A percentile compares a stretch with the other conserved stretches of the same genome.
Conservation (phyloP, 1,284 basidiomycete genomes). For the Coniferiporia sulphurascens region DNA sequence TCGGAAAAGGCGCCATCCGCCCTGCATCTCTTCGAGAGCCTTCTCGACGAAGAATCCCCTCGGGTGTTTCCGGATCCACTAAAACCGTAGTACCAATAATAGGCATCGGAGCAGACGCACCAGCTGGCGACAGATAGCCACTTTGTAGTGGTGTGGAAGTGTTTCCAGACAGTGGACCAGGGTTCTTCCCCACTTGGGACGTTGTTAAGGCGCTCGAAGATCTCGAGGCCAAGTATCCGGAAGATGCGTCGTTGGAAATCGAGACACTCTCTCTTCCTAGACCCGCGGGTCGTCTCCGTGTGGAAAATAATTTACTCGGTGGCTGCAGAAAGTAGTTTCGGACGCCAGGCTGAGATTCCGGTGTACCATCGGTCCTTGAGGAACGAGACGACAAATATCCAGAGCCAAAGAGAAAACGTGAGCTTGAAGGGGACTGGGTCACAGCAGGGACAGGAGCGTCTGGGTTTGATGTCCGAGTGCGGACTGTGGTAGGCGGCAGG, state of each 20-base stretch:
- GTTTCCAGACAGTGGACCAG: not conserved
- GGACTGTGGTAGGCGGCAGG: not conserved
- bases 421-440: constrained; percentile 5
- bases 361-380: not conserved
- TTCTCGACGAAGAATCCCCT: not conserved
- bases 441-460: constrained; percentile 3
- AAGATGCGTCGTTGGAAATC: not conserved
- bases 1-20: constrained; percentile 5
- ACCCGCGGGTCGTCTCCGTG: not conserved
- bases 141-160: not conserved
- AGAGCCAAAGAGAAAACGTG: constrained; percentile 8
- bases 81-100: not conserved
- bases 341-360: not conserved
- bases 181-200: not conserved
- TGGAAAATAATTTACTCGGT: not conserved
- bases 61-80: not conserved
- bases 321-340: not conserved
- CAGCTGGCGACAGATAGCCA: not conserved
- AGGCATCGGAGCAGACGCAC: not conserved
- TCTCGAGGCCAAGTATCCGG: constrained; percentile 11
- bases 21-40: constrained; percentile 3
- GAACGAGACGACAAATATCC: constrained; percentile 9
- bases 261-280: not conserved
- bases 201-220: not conserved
- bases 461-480: not conserved